Percentiles rank a stretch among this genome's conserved stretches.
Evolutionary conservation across 1,139 yeast species (phyloP).

Genomic region (Pneumocystis oryctolagi): DNA sequence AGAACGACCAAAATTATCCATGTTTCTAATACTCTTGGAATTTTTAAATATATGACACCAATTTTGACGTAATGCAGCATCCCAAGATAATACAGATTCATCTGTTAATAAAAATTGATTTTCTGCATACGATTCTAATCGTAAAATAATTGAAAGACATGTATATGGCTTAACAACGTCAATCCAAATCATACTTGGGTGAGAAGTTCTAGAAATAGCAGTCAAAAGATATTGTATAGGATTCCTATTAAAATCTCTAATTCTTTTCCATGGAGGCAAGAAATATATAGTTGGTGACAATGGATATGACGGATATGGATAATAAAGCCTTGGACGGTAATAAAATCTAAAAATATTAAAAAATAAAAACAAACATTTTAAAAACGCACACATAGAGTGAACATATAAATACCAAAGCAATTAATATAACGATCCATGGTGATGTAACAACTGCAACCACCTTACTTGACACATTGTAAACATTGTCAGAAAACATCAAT

Average conservation of each 20-base stretch:
- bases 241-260: conserved; percentile 3
- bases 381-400: background rate
- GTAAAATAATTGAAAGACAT: background rate
- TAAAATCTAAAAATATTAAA: conserved; percentile 1
- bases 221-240: conserved; percentile 3
- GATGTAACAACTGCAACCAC: background rate
- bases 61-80: background rate
- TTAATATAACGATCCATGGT: background rate
- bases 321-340: conserved; percentile 7
- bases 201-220: conserved; percentile 3
- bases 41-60: background rate
- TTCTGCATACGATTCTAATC: background rate
- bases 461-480: background rate
- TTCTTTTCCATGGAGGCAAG: conserved; percentile 5
- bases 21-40: background rate
- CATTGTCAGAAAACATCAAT: background rate
- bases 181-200: background rate
- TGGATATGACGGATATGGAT: conserved; percentile 7
- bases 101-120: background rate
- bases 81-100: background rate
- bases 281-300: conserved; percentile 5
- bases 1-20: background rate
- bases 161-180: background rate
- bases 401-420: background rate
- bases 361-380: background rate